These are phyloP conservation scores for Euphorbia celastroides DNA, from an alignment of 441 rosid genomes.

Conservation along the genomic window DNA sequence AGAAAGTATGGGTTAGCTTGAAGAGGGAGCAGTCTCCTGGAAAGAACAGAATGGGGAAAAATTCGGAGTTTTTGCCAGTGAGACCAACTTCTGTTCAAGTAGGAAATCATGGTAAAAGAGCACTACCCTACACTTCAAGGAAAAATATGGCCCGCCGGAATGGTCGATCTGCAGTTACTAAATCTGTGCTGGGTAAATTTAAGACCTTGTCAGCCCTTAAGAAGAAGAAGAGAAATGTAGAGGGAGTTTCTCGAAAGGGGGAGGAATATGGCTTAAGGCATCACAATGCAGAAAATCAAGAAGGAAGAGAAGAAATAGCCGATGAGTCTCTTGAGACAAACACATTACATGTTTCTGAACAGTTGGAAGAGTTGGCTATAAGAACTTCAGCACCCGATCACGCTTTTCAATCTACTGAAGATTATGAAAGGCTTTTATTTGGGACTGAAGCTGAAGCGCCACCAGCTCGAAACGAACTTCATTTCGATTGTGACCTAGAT, in stretches of 20 bases:
- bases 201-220: slow-evolving; percentile 25
- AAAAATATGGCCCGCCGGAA: slow-evolving; percentile 30
- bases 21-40: slow-evolving; percentile 35
- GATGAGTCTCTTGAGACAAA: slow-evolving; percentile 30
- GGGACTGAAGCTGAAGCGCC: slow-evolving; percentile 30
- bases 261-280: too few relatives aligned
- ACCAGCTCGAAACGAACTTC: slow-evolving; percentile 21
- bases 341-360: slow-evolving; percentile 22
- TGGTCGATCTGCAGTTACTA: slow-evolving; percentile 26
- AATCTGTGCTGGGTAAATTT: slow-evolving; percentile 26
- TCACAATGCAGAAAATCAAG: slow-evolving; percentile 32
- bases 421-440: slow-evolving; percentile 32
- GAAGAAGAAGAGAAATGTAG: slow-evolving; percentile 37
- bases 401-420: slow-evolving; percentile 39
- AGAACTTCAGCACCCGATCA: slow-evolving; percentile 28
- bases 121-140: slow-evolving; percentile 30
- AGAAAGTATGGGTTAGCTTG: slow-evolving; percentile 23
- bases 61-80: slow-evolving; percentile 24
- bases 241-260: slow-evolving; percentile 32
- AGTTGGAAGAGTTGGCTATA: slow-evolving; percentile 31
- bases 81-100: slow-evolving; percentile 26
- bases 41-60: slow-evolving; percentile 40
- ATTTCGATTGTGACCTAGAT: slow-evolving; percentile 37
- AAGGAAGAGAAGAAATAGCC: slow-evolving; percentile 30
- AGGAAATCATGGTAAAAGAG: slow-evolving; percentile 28